These are phyloP conservation scores for Botryotinia convoluta DNA, from an alignment of 2,329 filamentous ascomycete species.

Conservation along the genomic window DNA sequence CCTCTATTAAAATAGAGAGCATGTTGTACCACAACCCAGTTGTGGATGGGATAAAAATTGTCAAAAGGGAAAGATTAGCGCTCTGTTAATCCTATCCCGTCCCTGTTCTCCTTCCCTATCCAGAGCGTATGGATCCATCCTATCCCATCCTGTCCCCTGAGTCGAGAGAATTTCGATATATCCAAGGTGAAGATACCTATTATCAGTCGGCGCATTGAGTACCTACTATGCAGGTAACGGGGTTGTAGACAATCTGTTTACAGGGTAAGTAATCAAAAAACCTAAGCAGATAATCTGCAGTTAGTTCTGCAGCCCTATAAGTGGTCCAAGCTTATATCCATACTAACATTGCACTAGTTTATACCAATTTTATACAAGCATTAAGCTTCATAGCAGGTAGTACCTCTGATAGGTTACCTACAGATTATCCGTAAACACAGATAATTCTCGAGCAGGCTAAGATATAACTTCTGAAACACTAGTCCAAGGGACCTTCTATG, in stretches of 20 bases:
- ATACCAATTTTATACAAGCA: not conserved
- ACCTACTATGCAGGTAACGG: rapidly evolving
- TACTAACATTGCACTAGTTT: not conserved
- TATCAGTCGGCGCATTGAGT: not conserved
- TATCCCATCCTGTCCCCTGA: rapidly evolving
- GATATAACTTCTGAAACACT: not conserved
- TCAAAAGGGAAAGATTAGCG: not conserved
- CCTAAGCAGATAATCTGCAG: not conserved
- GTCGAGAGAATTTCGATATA: not conserved
- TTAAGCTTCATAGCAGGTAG: not conserved
- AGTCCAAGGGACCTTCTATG: not conserved
- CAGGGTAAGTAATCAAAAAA: not conserved
- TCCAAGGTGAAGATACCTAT: not conserved
- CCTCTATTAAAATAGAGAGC: rapidly evolving
- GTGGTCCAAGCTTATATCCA: not conserved
- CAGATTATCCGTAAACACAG: not conserved
- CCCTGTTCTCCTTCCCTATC: no score
- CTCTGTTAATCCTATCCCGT: rapidly evolving
- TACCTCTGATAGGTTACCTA: not conserved
- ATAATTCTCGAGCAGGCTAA: not conserved
- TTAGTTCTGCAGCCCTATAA: not conserved
- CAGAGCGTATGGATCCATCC: no score
- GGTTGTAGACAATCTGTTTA: rapidly evolving
- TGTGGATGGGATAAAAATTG: not conserved
- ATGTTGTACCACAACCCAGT: rapidly evolving